Base-by-base conservation (phyloP, 306 rosid species). In the Nissolia schottii region DNA sequence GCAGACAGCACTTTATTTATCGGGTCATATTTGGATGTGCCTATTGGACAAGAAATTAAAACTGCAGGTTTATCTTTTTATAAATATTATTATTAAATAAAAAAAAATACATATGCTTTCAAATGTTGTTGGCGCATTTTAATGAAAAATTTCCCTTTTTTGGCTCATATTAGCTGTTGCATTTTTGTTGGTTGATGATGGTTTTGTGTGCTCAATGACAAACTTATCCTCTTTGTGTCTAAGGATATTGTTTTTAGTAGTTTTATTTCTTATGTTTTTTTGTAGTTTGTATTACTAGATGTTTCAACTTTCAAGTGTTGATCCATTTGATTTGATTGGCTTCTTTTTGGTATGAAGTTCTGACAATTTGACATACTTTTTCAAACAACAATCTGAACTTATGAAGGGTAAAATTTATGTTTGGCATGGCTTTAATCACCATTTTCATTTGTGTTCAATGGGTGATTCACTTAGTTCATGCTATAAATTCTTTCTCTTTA, bases 21-120 rank as follows among this genome's bases (percentile, higher is more conserved):
- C 29, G 96, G 97, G 53, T 87, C 97, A 60, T 89, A 77, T 82
- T 71, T 95, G 63, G 96, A 95, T 74, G 96, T 91, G 32, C 96
- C 99, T n/a, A 72, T 88, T 59, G 97, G 97, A 77, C 97, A 86
- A 78, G 99, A 95, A 76, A 88, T 95, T 56, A 88, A 76, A 80
- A 86, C 86, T 71, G 46, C 91, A 76, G 99, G 99, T 89, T n/a
- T 78, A 76, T 87, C 76, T 60, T 77, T 66, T 73, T 67, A 31
- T 61, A 7, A 57, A 71, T 35, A 60, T 27, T 71, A 60, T 27
- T 71, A 63, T 67, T 60, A 45, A 32, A 14, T 41, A 51, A 62
- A 15, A 22, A 15, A 57, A 34, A 28, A 35, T 61, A 55, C 35
- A 37, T 18, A 28, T 79, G 66, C 58, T 49, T 22, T 54, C 66